Percentiles rank a stretch among this genome's conserved stretches.
Evolutionary conservation across 305 asterid species (phyloP).

Genomic region (Solanum aculeatissimum): DNA sequence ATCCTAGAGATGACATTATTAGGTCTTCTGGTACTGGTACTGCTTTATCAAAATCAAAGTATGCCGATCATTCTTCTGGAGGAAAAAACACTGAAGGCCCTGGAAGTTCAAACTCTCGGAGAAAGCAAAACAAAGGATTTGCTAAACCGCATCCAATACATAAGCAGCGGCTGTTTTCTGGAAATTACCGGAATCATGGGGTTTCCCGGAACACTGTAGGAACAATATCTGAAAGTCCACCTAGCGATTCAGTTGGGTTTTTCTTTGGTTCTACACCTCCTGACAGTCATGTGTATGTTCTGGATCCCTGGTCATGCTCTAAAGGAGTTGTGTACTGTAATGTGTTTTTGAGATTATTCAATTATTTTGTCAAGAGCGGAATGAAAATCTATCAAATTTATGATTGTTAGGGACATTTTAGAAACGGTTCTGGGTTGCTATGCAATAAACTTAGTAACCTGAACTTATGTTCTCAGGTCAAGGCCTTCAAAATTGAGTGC

Average conservation of each 20-base stretch:
- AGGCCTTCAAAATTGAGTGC: conserved; percentile 59
- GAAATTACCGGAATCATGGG: conserved; percentile 43
- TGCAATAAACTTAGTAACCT: background rate
- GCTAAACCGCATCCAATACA: conserved; percentile 43
- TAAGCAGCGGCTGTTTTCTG: conserved; percentile 61
- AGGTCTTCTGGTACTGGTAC: conserved; percentile 28
- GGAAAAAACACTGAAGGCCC: conserved; percentile 33
- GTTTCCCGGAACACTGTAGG: conserved; percentile 35
- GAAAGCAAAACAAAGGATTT: conserved; percentile 50
- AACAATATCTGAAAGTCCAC: conserved; percentile 66
- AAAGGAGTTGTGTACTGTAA: background rate
- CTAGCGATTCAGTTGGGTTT: conserved; percentile 79
- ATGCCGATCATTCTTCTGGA: conserved; percentile 36
- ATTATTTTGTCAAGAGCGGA: background rate
- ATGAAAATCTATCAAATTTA: background rate
- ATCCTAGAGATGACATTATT: conserved; percentile 36
- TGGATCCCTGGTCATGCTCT: background rate
- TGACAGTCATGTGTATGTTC: conserved; percentile 63
- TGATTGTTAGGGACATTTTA: background rate
- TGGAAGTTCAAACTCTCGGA: conserved; percentile 40
- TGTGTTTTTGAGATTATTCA: background rate
- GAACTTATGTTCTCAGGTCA: conserved; percentile 9
- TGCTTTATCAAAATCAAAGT: conserved; percentile 25
- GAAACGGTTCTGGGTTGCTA: background rate
- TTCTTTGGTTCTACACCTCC: conserved; percentile 96